Evolutionary conservation across 108 stramenopile genomes (phyloP), one percentile per base, ranked within the genome.

Genomic region (Aurantiochytrium sp.): DNA sequence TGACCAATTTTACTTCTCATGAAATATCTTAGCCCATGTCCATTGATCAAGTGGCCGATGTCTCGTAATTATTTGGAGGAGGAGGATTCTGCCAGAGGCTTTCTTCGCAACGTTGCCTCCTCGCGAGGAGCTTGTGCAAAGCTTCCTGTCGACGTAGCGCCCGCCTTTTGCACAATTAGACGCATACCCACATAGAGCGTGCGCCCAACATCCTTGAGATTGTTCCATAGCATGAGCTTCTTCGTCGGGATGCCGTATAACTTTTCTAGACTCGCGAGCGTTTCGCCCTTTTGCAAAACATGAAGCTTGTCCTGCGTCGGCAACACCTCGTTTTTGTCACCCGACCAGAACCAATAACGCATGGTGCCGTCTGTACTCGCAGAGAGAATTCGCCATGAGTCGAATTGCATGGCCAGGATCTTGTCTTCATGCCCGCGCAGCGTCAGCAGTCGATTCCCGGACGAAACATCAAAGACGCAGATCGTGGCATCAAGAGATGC

Each of bases 341-440:
- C 76, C 14, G 76, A 83, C 76, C 76, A 83, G 23, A 53, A 83
- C 76, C 76, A 83, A 35, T 53, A 53, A 25, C 76, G 45, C 45
- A 83, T 47, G 19, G 49, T 25, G 28, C 76, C 76, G 51, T 83
- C 76, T 16, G 49, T 28, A 6, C 43, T 45, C 51, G 49, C 76
- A 12, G 76, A 83, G 16, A 83, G 51, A 83, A 83, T 53, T 14
- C 76, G 76, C 16, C 6, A 83, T 0, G 45, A 53, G 51, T 83
- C 76, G 4, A 83, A 83, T 35, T 83, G 76, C 45, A 53, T 47
- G 0, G 49, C 76, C 0, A 83, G 10, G 6, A 83, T 35, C 12
- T 83, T 47, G 49, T 83, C 76, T 16, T 83, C 76, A 23, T 83
- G 76, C 10, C 76, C 76, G 51, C 76, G 76, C 18, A 83, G 76